Evolutionary conservation across 2,329 filamentous ascomycete genomes (phyloP).

Genomic region (Colletotrichum plurivorum): DNA sequence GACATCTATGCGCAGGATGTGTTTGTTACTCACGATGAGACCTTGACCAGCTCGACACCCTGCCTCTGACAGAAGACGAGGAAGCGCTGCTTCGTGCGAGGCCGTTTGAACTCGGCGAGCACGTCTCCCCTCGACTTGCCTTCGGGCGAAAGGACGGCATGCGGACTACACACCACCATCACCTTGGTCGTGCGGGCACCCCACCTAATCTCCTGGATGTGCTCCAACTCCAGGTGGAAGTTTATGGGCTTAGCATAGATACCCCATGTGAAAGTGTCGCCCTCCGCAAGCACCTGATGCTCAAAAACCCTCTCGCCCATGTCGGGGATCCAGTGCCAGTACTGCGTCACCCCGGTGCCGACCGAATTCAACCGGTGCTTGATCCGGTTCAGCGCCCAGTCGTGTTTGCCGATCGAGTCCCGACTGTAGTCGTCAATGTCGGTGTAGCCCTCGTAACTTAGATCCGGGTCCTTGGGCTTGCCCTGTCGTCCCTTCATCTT

Average conservation of each 20-base stretch:
- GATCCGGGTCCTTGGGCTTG: constrained; percentile 50
- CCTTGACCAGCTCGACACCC: constrained; percentile 57
- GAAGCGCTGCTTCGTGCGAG: constrained; percentile 67
- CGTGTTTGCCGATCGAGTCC: constrained; percentile 59
- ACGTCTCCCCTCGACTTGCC: constrained; percentile 60
- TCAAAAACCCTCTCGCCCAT: constrained; percentile 58
- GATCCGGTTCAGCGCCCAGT: constrained; percentile 68
- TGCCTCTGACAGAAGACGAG: constrained; percentile 61
- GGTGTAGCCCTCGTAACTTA: constrained; percentile 63
- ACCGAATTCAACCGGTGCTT: constrained; percentile 64
- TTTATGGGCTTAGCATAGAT: constrained; percentile 65
- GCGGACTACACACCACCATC: constrained; percentile 52
- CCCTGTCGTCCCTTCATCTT: constrained; percentile 21
- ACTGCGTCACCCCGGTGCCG: constrained; percentile 65
- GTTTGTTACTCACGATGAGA: constrained; percentile 54
- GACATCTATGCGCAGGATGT: not conserved
- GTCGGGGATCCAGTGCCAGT: constrained; percentile 66
- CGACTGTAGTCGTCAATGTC: constrained; percentile 66
- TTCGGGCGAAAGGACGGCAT: constrained; percentile 47
- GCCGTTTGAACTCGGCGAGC: constrained; percentile 66
- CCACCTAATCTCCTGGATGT: constrained; percentile 62
- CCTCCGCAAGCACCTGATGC: constrained; percentile 67
- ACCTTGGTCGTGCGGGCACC: constrained; percentile 59
- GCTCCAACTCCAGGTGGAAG: constrained; percentile 63
- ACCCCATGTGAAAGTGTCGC: constrained; percentile 61